Evolutionary conservation across 495 filamentous ascomycete genomes (phyloP).

Genomic region (Neurospora intermedia): DNA sequence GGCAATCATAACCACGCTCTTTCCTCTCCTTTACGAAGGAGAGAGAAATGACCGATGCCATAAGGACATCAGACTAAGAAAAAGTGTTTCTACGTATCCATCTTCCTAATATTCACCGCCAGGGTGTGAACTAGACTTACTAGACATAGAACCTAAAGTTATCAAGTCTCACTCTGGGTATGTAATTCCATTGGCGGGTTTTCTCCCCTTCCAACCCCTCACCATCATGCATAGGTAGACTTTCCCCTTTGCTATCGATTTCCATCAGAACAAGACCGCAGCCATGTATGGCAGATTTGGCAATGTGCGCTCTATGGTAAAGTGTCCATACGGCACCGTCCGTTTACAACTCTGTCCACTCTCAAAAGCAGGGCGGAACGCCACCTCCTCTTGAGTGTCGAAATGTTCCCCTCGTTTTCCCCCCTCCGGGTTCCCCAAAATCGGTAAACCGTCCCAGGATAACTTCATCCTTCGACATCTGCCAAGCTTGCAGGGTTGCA

Average conservation of each 20-base stretch:
- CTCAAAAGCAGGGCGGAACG: background rate
- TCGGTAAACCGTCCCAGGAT: background rate
- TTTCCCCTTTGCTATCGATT: background rate
- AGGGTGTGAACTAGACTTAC: too few relatives aligned
- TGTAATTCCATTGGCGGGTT: background rate
- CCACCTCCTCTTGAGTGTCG: background rate
- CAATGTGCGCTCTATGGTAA: background rate
- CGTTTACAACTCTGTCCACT: background rate
- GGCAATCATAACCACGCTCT: background rate
- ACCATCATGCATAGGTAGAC: background rate
- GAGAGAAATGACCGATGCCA: background rate
- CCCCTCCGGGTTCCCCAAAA: background rate
- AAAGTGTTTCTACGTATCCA: too few relatives aligned
- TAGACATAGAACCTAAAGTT: too few relatives aligned
- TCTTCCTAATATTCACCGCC: too few relatives aligned
- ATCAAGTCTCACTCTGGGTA: background rate
- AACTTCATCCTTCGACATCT: background rate
- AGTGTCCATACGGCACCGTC: background rate
- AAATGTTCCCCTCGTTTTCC: background rate
- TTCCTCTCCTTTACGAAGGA: background rate
- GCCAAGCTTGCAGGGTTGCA: background rate
- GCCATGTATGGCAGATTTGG: background rate
- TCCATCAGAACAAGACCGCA: background rate
- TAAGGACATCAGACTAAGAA: background rate
- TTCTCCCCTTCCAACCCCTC: background rate